Evolutionary conservation across 345 rosid genomes (phyloP).

Genomic region (Alliaria petiolata): DNA sequence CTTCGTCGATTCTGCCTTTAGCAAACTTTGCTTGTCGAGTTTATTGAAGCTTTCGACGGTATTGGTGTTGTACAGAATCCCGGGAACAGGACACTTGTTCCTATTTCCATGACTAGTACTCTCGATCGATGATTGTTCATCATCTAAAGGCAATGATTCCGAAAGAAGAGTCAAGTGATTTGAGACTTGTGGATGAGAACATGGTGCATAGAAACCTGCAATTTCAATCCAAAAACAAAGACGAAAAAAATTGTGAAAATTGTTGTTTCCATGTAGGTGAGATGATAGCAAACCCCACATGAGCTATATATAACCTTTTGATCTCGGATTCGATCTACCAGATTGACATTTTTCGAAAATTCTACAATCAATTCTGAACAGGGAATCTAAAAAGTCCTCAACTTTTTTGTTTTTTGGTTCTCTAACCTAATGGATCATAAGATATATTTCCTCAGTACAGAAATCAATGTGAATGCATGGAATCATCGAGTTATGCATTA

Average conservation of each 20-base stretch:
- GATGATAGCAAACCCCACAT: background rate
- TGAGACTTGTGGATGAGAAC: conserved; percentile 73
- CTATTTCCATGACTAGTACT: conserved; percentile 50
- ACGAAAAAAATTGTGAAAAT: no score
- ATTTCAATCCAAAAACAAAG: background rate
- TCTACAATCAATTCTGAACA: background rate
- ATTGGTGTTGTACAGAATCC: conserved; percentile 71
- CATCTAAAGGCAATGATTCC: conserved; percentile 62
- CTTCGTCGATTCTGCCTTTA: conserved; percentile 71
- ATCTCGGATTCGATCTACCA: background rate
- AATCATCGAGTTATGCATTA: background rate
- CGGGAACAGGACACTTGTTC: conserved; percentile 77
- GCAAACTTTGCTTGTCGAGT: conserved; percentile 58
- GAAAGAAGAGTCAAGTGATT: conserved; percentile 65
- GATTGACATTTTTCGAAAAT: background rate
- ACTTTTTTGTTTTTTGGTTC: conserved; percentile 5
- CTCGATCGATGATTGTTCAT: conserved; percentile 31
- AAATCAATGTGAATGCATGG: background rate
- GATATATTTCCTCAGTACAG: background rate
- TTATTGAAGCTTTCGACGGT: conserved; percentile 67
- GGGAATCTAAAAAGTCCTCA: background rate
- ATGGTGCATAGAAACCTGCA: conserved; percentile 59
- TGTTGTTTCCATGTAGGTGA: no score
- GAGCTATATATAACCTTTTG: background rate
- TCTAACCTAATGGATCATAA: conserved; percentile 14